phyloP scores from a whole-genome alignment of 1,284 basidiomycete species.

The Ganoderma meredithae region DNA sequence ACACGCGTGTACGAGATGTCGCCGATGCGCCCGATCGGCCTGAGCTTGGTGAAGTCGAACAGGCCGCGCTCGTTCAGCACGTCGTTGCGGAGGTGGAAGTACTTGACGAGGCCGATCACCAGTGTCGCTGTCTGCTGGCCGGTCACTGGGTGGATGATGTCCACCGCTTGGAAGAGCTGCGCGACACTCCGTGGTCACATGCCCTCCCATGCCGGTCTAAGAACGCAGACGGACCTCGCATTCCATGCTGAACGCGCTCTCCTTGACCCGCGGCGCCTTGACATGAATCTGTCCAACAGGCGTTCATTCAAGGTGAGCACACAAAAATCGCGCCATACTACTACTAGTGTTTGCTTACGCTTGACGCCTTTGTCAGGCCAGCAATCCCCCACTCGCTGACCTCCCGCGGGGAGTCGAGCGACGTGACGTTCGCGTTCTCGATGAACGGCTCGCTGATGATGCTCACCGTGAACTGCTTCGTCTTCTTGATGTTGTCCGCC shows the following conservation, averaged over 20 bases:
- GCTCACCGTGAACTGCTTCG: slow-evolving; percentile 77
- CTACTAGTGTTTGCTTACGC: slow-evolving; percentile 47
- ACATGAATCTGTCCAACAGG: slow-evolving; percentile 45
- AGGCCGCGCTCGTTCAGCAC: no score
- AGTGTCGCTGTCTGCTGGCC: slow-evolving; percentile 59
- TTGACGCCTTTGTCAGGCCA: slow-evolving; percentile 68
- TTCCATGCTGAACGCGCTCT: slow-evolving; percentile 79
- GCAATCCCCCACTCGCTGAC: slow-evolving; percentile 78
- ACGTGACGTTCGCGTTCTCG: slow-evolving; percentile 75
- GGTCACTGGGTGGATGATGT: slow-evolving; percentile 54
- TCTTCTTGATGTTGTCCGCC: slow-evolving; percentile 69
- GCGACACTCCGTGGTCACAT: neutral
- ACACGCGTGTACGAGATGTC: no score
- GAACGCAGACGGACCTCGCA: slow-evolving; percentile 57
- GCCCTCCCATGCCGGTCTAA: neutral
- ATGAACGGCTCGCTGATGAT: slow-evolving; percentile 81
- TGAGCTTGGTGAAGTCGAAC: no score
- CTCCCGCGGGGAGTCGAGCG: slow-evolving; percentile 70
- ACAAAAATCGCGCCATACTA: neutral
- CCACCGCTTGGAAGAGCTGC: slow-evolving; percentile 63
- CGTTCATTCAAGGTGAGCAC: neutral
- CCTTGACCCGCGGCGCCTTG: slow-evolving; percentile 71
- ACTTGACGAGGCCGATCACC: slow-evolving; percentile 69
- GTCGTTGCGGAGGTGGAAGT: slow-evolving; percentile 65
- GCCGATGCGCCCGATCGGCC: no score